Evolutionary conservation across 2,329 filamentous ascomycete species (phyloP).

Genomic region (Sclerotinia minor): DNA sequence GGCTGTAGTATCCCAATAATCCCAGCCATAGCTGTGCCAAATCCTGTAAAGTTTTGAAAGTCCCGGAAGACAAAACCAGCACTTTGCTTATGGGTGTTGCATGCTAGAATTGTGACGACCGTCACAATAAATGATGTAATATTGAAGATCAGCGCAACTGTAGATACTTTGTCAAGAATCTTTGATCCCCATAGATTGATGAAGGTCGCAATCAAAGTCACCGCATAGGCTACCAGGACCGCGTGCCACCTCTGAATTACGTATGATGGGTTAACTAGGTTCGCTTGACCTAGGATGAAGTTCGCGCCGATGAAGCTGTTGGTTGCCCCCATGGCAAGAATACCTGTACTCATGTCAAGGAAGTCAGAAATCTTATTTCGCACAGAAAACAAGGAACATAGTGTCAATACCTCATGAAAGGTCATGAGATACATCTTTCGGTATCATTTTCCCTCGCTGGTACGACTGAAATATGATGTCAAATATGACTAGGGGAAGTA

Average conservation of each 20-base stretch:
- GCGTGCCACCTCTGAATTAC: constrained; percentile 58
- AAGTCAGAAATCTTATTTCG: constrained; percentile 13
- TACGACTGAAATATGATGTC: not conserved
- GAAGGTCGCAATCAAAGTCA: constrained; percentile 47
- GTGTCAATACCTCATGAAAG: constrained; percentile 6
- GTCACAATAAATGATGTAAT: constrained; percentile 54
- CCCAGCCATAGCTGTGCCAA: constrained; percentile 51
- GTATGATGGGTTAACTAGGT: constrained; percentile 52
- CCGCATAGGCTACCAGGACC: constrained; percentile 52
- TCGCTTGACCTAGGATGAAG: constrained; percentile 56
- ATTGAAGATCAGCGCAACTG: constrained; percentile 54
- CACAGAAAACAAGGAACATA: constrained; percentile 1
- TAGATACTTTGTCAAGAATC: constrained; percentile 53
- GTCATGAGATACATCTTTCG: constrained; percentile 13
- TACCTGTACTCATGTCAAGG: constrained; percentile 29
- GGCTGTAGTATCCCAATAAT: constrained; percentile 56
- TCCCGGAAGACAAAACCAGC: constrained; percentile 56
- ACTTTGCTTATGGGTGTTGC: constrained; percentile 54
- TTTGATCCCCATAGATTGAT: constrained; percentile 54
- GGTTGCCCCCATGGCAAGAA: constrained; percentile 53
- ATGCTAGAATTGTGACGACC: constrained; percentile 53
- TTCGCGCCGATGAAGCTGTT: constrained; percentile 57
- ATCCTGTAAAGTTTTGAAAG: constrained; percentile 57
- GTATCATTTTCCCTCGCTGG: not conserved
- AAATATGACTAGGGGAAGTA: constrained; percentile 8